Conservation (phyloP, 768 basidiomycete genomes). For the Amanita molliuscula region DNA sequence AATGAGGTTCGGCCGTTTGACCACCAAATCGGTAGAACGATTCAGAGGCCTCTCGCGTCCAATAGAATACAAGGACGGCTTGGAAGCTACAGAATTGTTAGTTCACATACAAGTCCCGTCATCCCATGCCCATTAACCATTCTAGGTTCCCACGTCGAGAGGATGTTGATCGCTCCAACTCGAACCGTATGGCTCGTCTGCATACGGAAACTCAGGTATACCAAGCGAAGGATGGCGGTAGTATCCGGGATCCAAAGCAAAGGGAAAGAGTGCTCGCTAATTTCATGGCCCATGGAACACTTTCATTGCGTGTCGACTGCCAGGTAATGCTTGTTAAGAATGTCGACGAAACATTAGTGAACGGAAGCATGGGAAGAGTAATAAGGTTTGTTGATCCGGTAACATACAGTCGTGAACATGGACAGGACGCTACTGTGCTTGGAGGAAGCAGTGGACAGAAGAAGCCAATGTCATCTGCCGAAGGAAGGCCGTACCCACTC, state of each 20-base stretch:
- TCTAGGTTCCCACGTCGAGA: conserved; percentile 82
- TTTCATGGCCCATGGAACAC: conserved; percentile 73
- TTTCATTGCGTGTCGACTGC: conserved; percentile 68
- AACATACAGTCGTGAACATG: conserved; percentile 31
- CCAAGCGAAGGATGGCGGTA: conserved; percentile 54
- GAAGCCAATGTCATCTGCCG: conserved; percentile 12
- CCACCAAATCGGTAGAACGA: conserved; percentile 48
- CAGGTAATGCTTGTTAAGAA: conserved; percentile 98
- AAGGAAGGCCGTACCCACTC: conserved; percentile 40
- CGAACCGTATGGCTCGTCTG: conserved; percentile 52
- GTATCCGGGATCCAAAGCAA: conserved; percentile 38
- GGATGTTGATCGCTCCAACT: conserved; percentile 85
- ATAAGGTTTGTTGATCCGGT: conserved; percentile 57
- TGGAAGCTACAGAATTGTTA: conserved; percentile 87
- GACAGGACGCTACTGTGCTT: conserved; percentile 17
- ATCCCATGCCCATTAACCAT: conserved; percentile 1
- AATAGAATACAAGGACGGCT: conserved; percentile 70
- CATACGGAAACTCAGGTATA: conserved; percentile 42
- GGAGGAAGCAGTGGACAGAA: conserved; percentile 22
- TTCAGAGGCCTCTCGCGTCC: conserved; percentile 64
- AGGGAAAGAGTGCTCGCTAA: conserved; percentile 76
- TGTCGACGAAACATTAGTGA: conserved; percentile 81
- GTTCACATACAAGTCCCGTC: conserved; percentile 12
- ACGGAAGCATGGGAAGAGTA: conserved; percentile 88
- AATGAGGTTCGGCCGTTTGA: conserved; percentile 85